phyloP scores from a whole-genome alignment of 352 stramenopile species.

The Globisporangium nunn region DNA sequence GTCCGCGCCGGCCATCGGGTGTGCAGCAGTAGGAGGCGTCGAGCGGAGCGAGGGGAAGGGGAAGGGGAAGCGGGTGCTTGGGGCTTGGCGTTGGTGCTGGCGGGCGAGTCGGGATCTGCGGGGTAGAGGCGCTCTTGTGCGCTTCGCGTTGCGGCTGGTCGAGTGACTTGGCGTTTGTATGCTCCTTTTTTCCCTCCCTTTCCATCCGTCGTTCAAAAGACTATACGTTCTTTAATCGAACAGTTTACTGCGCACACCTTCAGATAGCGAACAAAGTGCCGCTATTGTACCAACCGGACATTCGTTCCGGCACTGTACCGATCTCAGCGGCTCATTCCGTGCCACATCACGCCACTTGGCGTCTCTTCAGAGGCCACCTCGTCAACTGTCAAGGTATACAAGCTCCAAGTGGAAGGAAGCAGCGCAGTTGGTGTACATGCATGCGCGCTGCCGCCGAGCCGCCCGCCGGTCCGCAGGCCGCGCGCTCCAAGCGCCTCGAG shows the following conservation, averaged over 20 bases:
- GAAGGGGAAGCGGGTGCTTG: background rate
- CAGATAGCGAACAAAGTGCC: too few relatives aligned
- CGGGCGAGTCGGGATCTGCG: background rate
- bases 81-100: too few relatives aligned
- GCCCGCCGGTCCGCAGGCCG: conserved; percentile 13
- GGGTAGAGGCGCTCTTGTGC: background rate
- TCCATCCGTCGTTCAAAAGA: background rate
- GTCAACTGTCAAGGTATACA: too few relatives aligned
- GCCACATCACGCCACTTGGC: too few relatives aligned
- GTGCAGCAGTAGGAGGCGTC: background rate
- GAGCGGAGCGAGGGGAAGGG: background rate
- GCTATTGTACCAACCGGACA: too few relatives aligned
- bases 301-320: too few relatives aligned
- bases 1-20: background rate
- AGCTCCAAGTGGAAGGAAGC: too few relatives aligned
- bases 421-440: background rate
- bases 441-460: conserved; percentile 16
- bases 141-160: background rate
- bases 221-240: background rate
- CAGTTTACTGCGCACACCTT: too few relatives aligned
- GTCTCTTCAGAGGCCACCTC: background rate
- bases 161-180: conserved; percentile 1
- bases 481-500: conserved; percentile 15
- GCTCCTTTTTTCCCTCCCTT: background rate
- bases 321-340: too few relatives aligned